phyloP scores from a whole-genome alignment of 805 yeast genomes.

The Torulaspora indica region DNA sequence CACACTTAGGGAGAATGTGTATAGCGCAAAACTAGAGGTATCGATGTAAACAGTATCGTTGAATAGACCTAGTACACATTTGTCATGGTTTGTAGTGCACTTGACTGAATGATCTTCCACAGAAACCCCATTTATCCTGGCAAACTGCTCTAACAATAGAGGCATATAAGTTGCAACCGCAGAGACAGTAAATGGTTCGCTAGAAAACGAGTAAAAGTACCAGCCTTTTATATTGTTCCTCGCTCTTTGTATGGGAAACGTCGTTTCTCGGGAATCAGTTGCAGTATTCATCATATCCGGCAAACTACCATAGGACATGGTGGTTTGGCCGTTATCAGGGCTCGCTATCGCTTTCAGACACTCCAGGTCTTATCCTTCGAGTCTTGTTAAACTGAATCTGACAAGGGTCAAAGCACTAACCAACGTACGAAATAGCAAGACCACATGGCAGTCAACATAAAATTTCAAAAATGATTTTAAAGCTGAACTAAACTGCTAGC shows the following conservation, averaged over 20 bases:
- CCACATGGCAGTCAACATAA: constrained; percentile 2
- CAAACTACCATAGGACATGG: constrained; percentile 13
- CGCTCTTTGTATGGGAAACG: constrained; percentile 23
- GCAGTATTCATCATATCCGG: background rate
- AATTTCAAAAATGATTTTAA: background rate
- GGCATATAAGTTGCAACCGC: constrained; percentile 79
- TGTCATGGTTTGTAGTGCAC: constrained; percentile 39
- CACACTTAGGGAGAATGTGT: constrained; percentile 69
- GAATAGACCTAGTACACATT: constrained; percentile 45
- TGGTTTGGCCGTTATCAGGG: background rate
- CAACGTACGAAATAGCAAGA: constrained; percentile 1
- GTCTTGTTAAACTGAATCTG: background rate
- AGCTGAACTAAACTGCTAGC: background rate
- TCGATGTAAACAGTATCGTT: constrained; percentile 51
- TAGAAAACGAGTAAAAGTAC: constrained; percentile 68
- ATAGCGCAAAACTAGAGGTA: constrained; percentile 68
- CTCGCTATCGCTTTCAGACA: background rate
- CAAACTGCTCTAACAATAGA: constrained; percentile 62
- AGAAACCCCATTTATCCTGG: constrained; percentile 66
- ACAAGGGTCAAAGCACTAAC: background rate
- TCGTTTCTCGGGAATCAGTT: constrained; percentile 1
- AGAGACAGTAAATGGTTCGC: constrained; percentile 76
- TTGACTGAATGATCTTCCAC: constrained; percentile 53
- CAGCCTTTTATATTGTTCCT: constrained; percentile 51
- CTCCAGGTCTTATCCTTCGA: background rate